Evolutionary conservation across 1,139 yeast genomes (phyloP), one percentile per base, ranked within the genome.

Genomic region (Suhomyces coccinellae): DNA sequence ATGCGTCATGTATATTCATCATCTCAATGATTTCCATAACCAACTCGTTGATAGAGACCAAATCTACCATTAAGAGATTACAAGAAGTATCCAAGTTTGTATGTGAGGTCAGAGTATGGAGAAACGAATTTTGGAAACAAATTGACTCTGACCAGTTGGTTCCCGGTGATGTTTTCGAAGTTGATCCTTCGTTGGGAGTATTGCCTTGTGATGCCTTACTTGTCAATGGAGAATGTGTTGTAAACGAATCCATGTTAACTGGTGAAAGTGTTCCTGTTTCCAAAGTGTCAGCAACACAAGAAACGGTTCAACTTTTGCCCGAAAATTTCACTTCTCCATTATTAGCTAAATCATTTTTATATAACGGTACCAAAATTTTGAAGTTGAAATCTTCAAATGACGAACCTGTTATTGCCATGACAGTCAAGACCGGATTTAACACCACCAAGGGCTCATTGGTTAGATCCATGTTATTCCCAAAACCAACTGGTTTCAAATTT

Each of bases 231-330:
- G 98, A 90, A 61, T 88, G 96, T 63, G 89, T 93, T 46, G 86
- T 91, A 14, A 93, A 93, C 63, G 98, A 91, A 62, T 87, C 96
- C 10, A 91, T 91, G 96, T 76, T 91, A 28, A 93, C 98, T 0
- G 99, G 99, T 33, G 99, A 93, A 63, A 89, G 97, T 47, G 98
- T 93, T 1, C 99, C 99, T 0, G 96, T 93, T 2, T 80, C 97
- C 0, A 93, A 93, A 62, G 52, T 73, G 5, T 77, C 86, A 3
- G 90, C 95, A 2, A 70, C 78, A 0, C 78, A 77, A 24, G 89
- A 82, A 15, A 77, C 84, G 0, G 77, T 89, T 36, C 69, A 69
- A 27, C 71, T 71, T 14, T 65, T 89, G 35, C 74, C 79, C 16
- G 72, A 71, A 38, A 84, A 79, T 56, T 79, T 80, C 55, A 79